These are phyloP conservation scores for Fusarium graminum DNA, from an alignment of 2,329 filamentous ascomycete genomes.

Conservation along the genomic window DNA sequence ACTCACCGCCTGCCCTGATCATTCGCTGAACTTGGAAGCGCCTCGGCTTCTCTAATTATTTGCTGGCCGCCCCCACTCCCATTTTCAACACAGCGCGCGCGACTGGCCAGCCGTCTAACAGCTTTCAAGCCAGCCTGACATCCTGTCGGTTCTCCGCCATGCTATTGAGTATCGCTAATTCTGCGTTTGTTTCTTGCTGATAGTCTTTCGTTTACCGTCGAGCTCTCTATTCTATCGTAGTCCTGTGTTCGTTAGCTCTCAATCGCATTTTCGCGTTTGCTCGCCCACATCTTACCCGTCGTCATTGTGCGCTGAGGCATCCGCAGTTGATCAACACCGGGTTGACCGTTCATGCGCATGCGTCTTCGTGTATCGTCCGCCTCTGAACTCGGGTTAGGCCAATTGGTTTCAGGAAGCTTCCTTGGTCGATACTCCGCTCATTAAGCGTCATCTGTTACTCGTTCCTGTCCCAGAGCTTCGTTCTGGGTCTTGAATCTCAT, in stretches of 20 bases:
- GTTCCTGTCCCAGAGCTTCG: conserved; percentile 42
- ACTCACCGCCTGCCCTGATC: conserved; percentile 49
- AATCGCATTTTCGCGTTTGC: conserved; percentile 33
- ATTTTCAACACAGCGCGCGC: conserved; percentile 45
- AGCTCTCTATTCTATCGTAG: conserved; percentile 33
- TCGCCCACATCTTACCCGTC: conserved; percentile 34
- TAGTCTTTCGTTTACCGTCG: conserved; percentile 46
- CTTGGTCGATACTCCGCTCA: conserved; percentile 33
- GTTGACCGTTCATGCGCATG: conserved; percentile 43
- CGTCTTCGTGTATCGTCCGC: conserved; percentile 29
- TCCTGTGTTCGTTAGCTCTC: conserved; percentile 38
- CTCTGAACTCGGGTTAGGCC: conserved; percentile 39
- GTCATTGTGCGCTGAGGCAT: conserved; percentile 37
- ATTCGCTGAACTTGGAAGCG: conserved; percentile 40
- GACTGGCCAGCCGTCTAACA: conserved; percentile 46
- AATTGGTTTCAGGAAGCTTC: conserved; percentile 44
- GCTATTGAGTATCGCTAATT: conserved; percentile 45
- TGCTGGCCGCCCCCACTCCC: conserved; percentile 37
- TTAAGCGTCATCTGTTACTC: conserved; percentile 45
- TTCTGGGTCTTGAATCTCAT: conserved; percentile 44
- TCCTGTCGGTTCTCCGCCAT: conserved; percentile 45
- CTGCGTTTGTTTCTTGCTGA: conserved; percentile 43
- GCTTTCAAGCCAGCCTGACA: conserved; percentile 39
- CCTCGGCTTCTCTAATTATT: conserved; percentile 26
- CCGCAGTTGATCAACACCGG: conserved; percentile 32